A percentile compares a stretch with the other conserved stretches of the same genome.
Evolutionary conservation across 2,329 filamentous ascomycete species (phyloP).

Genomic region (Byssothecium circinans): DNA sequence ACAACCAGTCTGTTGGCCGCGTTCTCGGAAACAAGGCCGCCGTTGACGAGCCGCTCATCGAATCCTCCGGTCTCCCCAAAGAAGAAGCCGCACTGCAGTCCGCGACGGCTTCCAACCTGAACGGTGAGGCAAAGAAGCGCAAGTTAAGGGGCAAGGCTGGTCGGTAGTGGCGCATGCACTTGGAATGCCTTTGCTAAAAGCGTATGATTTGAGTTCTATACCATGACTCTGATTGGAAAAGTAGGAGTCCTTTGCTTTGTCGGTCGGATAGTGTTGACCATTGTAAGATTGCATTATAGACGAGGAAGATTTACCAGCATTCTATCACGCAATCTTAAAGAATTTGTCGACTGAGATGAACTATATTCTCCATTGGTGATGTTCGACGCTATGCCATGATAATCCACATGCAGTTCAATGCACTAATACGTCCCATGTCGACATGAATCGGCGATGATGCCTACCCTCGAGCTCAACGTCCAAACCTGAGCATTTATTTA

Average conservation of each 20-base stretch:
- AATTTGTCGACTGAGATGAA: too few relatives aligned
- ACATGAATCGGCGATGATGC: too few relatives aligned
- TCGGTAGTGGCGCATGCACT: slow-evolving; percentile 18
- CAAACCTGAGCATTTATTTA: too few relatives aligned
- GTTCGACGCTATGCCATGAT: too few relatives aligned
- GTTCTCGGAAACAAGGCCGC: slow-evolving; percentile 44
- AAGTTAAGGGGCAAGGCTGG: slow-evolving; percentile 27
- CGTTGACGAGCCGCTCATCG: slow-evolving; percentile 40
- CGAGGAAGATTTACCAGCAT: background rate
- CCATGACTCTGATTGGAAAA: background rate
- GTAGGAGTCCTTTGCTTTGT: background rate
- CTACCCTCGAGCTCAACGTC: too few relatives aligned
- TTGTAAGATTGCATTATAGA: background rate
- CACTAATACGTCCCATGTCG: too few relatives aligned
- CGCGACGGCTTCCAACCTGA: slow-evolving; percentile 49
- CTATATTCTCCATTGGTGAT: too few relatives aligned
- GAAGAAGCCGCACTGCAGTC: slow-evolving; percentile 46
- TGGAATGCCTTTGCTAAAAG: background rate
- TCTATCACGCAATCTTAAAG: too few relatives aligned
- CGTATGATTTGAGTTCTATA: slow-evolving; percentile 1
- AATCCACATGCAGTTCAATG: too few relatives aligned
- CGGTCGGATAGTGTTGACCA: background rate
- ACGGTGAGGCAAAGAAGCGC: slow-evolving; percentile 50
- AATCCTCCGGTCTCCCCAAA: slow-evolving; percentile 40
- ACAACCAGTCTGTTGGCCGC: slow-evolving; percentile 53